Evolutionary conservation across 2,329 filamentous ascomycete species (phyloP), one percentile per base, ranked within the genome.

Genomic region (Nothophaeocryptopus gaeumannii): DNA sequence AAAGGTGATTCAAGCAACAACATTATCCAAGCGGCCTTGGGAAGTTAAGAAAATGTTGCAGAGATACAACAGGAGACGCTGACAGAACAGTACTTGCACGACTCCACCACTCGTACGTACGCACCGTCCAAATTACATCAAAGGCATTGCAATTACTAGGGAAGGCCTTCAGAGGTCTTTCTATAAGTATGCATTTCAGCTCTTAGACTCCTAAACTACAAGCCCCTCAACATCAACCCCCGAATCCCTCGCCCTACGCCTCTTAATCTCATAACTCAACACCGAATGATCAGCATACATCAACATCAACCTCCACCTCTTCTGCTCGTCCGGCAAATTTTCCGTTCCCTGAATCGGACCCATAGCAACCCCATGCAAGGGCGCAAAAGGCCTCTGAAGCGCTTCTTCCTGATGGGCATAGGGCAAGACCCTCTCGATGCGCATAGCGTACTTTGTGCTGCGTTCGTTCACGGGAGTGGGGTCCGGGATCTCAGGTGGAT

Each of bases 281-380:
- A 91, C 78, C 2, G 80, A 79, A 60, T 88, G 82, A 67, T 89
- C 82, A 50, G 78, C 77, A 64, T 85, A 91, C 65, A 88, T 83
- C 67, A 91, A 69, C 65, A 92, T 78, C 50, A 92, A 58, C 51
- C 85, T 73, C 76, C 84, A 90, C 50, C 80, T 74, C 55, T 74
- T 73, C 51, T 72, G 67, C 60, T 49, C 57, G 38, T 59, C 61
- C 11, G 39, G 46, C 30, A 53, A 33, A 34, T 64, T 62, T 45
- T 69, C 56, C 50, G 64, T 67, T 1, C 73, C 76, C 44, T 82
- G 84, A 5, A 88, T 69, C 0, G 83, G 86, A 2, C 80, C 80
- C 2, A 85, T 76, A 0, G 87, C 85, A 47, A 91, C 74, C 0
- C 88, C 88, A 39, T 85, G 72, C 43, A 91, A 68, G 8, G 79